Percentiles rank a stretch among this genome's conserved stretches.
Conservation (phyloP, 495 filamentous ascomycete genomes). For the Choiromyces venosus region DNA sequence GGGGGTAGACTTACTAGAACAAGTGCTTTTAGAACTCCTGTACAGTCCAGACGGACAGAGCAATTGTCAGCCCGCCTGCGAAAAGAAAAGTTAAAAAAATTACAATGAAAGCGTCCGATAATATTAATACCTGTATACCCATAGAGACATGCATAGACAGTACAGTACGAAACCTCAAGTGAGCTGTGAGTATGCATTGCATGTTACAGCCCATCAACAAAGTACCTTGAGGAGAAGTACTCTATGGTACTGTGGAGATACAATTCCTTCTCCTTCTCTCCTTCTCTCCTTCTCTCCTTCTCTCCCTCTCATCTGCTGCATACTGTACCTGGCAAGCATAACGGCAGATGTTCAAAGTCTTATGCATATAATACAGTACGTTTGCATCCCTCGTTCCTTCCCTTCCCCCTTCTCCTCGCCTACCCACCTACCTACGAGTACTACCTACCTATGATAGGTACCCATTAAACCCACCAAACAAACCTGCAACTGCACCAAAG, state of each 20-base stretch:
- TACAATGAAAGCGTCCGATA: neutral
- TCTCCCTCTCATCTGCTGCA: neutral
- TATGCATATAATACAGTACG: neutral
- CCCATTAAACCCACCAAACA: neutral
- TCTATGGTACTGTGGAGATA: neutral
- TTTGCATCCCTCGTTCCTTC: neutral
- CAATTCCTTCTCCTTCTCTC: neutral
- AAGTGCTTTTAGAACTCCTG: neutral
- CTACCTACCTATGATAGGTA: neutral
- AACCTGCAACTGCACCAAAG: neutral
- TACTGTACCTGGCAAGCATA: neutral
- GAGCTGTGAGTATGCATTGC: neutral
- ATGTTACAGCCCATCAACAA: neutral
- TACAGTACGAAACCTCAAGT: neutral
- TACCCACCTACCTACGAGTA: neutral
- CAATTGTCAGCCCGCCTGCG: neutral
- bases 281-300: neutral
- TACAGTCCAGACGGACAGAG: neutral
- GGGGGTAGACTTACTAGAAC: neutral
- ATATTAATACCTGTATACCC: neutral
- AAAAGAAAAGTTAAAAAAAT: neutral
- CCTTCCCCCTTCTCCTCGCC: neutral
- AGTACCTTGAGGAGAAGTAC: neutral
- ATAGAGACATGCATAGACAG: neutral
- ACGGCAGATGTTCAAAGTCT: neutral